phyloP scores from a whole-genome alignment of 192 early-diverging fungal genomes.

The Linnemannia exigua region DNA sequence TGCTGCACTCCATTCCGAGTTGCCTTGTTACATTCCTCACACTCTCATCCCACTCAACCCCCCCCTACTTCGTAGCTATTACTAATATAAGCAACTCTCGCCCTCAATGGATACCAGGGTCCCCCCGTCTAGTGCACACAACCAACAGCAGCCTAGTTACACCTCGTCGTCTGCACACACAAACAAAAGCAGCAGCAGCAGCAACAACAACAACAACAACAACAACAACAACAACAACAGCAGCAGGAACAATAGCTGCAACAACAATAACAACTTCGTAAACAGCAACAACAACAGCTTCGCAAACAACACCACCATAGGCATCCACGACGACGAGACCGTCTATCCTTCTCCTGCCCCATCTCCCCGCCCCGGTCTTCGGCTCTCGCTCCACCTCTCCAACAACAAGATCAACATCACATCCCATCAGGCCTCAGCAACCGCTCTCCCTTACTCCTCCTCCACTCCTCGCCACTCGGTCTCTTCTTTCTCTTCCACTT shows the following conservation, averaged over 20 bases:
- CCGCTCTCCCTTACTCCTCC: not conserved
- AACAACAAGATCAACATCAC: constrained; percentile 34
- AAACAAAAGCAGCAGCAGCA: not conserved
- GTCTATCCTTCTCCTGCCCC: constrained; percentile 49
- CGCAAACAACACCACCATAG: not conserved
- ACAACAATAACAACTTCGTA: not conserved
- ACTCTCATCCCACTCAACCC: too few species aligned
- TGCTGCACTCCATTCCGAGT: too few species aligned
- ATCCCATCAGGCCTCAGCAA: constrained; percentile 21
- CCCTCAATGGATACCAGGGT: not conserved
- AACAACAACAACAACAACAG: not conserved
- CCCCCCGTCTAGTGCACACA: too few species aligned
- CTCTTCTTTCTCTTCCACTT: not conserved
- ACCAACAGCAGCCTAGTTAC: not conserved
- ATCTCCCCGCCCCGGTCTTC: constrained; percentile 47
- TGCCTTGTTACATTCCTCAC: too few species aligned
- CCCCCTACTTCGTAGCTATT: too few species aligned
- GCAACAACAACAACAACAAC: not conserved
- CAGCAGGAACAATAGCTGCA: not conserved
- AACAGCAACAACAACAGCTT: not conserved
- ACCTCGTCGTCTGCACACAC: not conserved
- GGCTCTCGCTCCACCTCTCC: constrained; percentile 45
- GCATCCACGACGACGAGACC: constrained; percentile 9
- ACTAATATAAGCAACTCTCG: not conserved
- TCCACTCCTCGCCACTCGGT: constrained; percentile 5